Base-by-base conservation (phyloP, 2,329 filamentous ascomycete genomes). In the Talaromyces albobiverticillius region DNA sequence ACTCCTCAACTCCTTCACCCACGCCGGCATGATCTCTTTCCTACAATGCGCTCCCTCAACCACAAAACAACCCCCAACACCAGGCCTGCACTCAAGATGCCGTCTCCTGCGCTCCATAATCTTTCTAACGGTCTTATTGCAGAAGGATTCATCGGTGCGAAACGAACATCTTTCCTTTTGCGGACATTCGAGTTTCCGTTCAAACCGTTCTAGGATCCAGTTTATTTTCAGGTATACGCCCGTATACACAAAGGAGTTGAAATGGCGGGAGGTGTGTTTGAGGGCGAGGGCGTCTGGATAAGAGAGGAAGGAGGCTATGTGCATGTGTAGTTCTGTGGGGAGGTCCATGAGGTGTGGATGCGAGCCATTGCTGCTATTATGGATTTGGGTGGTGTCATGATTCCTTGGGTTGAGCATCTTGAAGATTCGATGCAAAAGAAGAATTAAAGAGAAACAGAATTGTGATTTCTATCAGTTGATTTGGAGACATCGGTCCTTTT, bases 281-380 rank as follows among this genome's bases (percentile, higher is more conserved):
- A 89, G 72, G 0, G 85, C 86, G 1, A 89, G 77, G 0, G 87
- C 86, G 58, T 90, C 86, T 0, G 87, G 87, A 57, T 89, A 89
- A 29, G 79, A 79, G 55, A 89, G 81, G 51, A 82, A 74, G 10
- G 76, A 66, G 29, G 81, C 74, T 53, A 89, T 84, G 47, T 82
- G 76, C 1, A 86, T 66, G 60, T 88, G 86, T n/a, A 89, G 75
- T 62, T 90, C 87, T 0, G 82, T 75, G 2, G 87, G 87, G 2
- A 89, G 73, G 14, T 71, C 68, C 65, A 78, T 73, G 31, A 86
- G 64, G n/a, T 63, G 64, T 11, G 56, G n/a, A 4, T 25, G 22
- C 23, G 20, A 22, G 20, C 2, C 36, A 22, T 18, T 3, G 5
- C 9, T 40, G 36, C 7, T 22, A 4, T 11, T 40, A 4, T 13